Percentiles rank a stretch among this genome's conserved stretches.
These are phyloP conservation scores for Urochloa ruziziensis DNA, from an alignment of 176 grass and related monocot genomes.

Conservation along the genomic window DNA sequence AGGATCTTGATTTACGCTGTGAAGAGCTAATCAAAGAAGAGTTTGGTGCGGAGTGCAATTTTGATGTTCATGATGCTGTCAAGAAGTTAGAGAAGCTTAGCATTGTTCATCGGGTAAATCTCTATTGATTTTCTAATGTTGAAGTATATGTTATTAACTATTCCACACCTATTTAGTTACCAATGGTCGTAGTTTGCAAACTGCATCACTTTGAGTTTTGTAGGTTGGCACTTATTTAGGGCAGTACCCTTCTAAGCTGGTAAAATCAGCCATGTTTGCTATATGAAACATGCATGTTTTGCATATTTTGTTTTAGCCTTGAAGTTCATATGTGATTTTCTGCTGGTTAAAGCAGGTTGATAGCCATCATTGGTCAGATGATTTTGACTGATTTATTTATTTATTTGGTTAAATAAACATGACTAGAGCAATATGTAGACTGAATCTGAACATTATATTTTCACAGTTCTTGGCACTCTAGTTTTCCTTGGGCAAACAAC, in stretches of 20 bases:
- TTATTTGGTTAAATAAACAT: not conserved
- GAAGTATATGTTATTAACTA: not conserved
- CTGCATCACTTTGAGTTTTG: not conserved
- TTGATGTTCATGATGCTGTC: slow-evolving; percentile 80
- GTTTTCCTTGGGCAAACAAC: not conserved
- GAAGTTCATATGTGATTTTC: not conserved
- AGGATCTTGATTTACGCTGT: slow-evolving; percentile 80
- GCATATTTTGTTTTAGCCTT: not conserved
- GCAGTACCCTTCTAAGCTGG: not conserved
- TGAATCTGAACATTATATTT: not conserved
- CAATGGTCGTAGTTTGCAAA: not conserved
- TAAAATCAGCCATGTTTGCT: not conserved
- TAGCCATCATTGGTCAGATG: not conserved
- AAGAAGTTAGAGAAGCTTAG: slow-evolving; percentile 87
- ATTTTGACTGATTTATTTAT: not conserved
- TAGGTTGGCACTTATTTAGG: not conserved
- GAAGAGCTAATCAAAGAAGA: slow-evolving; percentile 83
- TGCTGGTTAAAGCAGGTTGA: not conserved
- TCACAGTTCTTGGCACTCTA: not conserved
- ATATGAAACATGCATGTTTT: not conserved
- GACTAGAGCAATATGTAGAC: not conserved
- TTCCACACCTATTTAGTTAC: not conserved
- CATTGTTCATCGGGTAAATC: slow-evolving; percentile 73
- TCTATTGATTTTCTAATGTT: not conserved
- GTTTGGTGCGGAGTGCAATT: slow-evolving; percentile 73